Evolutionary conservation across 169 alveolate species (phyloP).

Genomic region (Plasmodium knowlesi): DNA sequence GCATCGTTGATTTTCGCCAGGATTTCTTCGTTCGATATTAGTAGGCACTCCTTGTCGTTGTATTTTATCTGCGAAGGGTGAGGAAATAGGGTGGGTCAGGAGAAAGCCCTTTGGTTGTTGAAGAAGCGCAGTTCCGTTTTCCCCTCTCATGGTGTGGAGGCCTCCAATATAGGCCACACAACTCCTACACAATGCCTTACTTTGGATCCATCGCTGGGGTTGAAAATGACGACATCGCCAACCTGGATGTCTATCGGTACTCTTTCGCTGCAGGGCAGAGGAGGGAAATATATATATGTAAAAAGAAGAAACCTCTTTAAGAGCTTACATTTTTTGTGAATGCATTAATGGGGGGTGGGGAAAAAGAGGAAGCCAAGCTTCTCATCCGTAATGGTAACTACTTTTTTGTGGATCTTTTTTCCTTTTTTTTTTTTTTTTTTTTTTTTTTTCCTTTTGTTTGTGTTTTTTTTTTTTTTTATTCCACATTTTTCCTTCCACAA

Average conservation of each 20-base stretch:
- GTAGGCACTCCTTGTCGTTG: conserved; percentile 64
- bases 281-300: not conserved
- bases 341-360: not conserved
- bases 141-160: not conserved
- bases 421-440: not conserved
- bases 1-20: conserved; percentile 40
- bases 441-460: not conserved
- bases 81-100: not conserved
- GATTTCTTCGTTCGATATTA: conserved; percentile 69
- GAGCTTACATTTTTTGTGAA: not conserved
- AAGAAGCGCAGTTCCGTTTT: not conserved
- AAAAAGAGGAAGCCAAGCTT: not conserved
- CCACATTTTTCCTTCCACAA: not conserved
- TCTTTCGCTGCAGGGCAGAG: conserved; percentile 30
- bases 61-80: conserved; percentile 27
- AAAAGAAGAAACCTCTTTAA: not conserved
- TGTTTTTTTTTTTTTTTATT: conserved; percentile 19
- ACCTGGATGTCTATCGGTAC: conserved; percentile 68
- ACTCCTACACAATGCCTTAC: not conserved
- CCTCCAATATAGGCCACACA: not conserved
- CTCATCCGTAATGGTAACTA: not conserved
- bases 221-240: conserved; percentile 62
- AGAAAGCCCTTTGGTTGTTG: not conserved
- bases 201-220: conserved; percentile 73
- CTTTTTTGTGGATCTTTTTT: not conserved